Conservation (phyloP, 441 rosid genomes). For the Theobroma grandiflorum region DNA sequence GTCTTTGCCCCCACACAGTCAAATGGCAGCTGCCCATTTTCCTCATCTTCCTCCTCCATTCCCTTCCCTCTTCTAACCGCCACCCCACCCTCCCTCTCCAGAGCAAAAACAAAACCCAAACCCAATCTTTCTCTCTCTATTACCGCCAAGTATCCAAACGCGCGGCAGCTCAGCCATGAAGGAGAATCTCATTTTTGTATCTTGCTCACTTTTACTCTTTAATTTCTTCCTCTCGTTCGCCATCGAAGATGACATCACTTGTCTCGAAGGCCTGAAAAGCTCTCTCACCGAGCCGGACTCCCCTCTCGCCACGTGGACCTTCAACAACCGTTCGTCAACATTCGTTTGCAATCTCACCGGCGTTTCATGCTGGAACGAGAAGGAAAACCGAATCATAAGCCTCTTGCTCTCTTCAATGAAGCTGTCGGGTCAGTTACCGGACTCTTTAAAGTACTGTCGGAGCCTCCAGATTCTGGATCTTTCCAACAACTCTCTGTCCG, state of each 20-base stretch:
- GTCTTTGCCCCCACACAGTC: slow-evolving; percentile 36
- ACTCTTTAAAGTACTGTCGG: slow-evolving; percentile 63
- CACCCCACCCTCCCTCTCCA: background rate
- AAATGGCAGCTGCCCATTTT: slow-evolving; percentile 47
- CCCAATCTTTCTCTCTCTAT: background rate
- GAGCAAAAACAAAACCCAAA: background rate
- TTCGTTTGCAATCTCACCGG: slow-evolving; percentile 63
- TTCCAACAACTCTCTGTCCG: slow-evolving; percentile 57
- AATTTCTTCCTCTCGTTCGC: slow-evolving; percentile 28
- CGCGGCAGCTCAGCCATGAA: slow-evolving; percentile 1
- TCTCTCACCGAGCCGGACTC: slow-evolving; percentile 49
- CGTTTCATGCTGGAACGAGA: slow-evolving; percentile 70
- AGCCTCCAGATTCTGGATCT: slow-evolving; percentile 66
- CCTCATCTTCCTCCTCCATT: slow-evolving; percentile 30
- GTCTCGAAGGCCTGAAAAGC: slow-evolving; percentile 59
- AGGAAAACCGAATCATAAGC: slow-evolving; percentile 65
- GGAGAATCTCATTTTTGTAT: slow-evolving; percentile 32
- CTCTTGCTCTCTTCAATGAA: slow-evolving; percentile 46
- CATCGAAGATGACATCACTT: slow-evolving; percentile 63
- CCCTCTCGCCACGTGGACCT: slow-evolving; percentile 49
- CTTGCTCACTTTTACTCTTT: slow-evolving; percentile 16
- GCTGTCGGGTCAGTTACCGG: slow-evolving; percentile 63
- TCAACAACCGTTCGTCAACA: slow-evolving; percentile 49
- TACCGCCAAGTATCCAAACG: background rate
- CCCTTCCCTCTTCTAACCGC: background rate